Percentiles rank a stretch among this genome's conserved stretches.
Evolutionary conservation across 306 rosid species (phyloP).

Genomic region (Prosopis cineraria): DNA sequence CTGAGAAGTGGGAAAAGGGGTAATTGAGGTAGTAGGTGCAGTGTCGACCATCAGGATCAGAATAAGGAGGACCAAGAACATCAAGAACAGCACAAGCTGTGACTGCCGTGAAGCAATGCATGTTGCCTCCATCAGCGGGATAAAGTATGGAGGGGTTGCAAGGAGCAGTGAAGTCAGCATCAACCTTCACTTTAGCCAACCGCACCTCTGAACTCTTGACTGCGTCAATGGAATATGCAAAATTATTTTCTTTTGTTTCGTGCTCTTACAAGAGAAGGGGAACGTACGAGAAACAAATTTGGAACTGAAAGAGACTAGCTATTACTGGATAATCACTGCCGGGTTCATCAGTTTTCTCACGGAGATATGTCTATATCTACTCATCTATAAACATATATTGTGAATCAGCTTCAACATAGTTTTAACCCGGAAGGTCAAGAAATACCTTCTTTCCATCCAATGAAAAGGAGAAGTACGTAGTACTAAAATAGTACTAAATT

Average conservation of each 20-base stretch:
- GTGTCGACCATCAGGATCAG: slow-evolving; percentile 82
- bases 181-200: slow-evolving; percentile 80
- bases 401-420: slow-evolving; percentile 2
- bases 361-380: not conserved
- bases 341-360: slow-evolving; percentile 11
- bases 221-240: slow-evolving; percentile 43
- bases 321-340: not conserved
- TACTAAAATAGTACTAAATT: not conserved
- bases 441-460: not conserved
- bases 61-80: slow-evolving; percentile 94
- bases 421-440: not conserved
- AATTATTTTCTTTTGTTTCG: slow-evolving; percentile 16
- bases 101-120: slow-evolving; percentile 93
- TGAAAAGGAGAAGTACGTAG: not conserved
- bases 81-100: slow-evolving; percentile 91
- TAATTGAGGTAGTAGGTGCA: slow-evolving; percentile 69
- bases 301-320: not conserved
- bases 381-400: not conserved
- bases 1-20: slow-evolving; percentile 63
- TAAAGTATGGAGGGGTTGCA: slow-evolving; percentile 77
- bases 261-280: not conserved
- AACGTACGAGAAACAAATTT: not conserved
- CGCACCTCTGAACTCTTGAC: slow-evolving; percentile 41
- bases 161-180: slow-evolving; percentile 67
- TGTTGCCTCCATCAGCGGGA: slow-evolving; percentile 92